Base-by-base conservation (phyloP, 2,329 filamentous ascomycete species). In the Didymella glomerata region DNA sequence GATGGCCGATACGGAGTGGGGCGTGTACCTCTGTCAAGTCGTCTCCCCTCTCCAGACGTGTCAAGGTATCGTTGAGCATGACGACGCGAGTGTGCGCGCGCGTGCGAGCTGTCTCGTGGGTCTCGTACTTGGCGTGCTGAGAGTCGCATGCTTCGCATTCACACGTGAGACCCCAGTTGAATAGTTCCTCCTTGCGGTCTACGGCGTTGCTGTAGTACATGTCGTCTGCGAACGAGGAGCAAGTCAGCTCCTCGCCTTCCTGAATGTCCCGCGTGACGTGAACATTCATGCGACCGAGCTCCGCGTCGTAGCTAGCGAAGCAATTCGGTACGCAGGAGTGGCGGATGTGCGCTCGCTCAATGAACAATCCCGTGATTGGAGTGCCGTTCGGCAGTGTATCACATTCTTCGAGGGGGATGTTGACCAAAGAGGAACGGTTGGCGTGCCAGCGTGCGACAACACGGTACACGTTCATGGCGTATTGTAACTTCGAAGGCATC, bases 301-400 rank as follows among this genome's bases (percentile, higher is more conserved):
- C n/a, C 16, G 38, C 7, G 25, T 68, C 56, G 48, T 48, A 61
- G 28, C 52, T 44, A 1, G 57, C 48, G 30, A 54, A 60, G 59
- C 62, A 64, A 52, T 68, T 68, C 3, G 66, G 66, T 4, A 65
- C 54, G 27, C 66, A 68, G 2, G 61, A 64, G 40, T 68, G 66
- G 14, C 78, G 77, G 36, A 79, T 65, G n/a, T 69, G 64, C 5
- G 66, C 69, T 22, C 72, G 68, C 24, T 69, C 48, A 8, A 72
- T 62, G 62, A 78, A 79, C 7, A 79, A 20, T 0, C 63, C 63
- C 0, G 54, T 49, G 11, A 58, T 48, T 6, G 55, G 62, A 0
- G 41, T 58, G 7, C 51, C 38, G 1, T 16, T 22, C 3, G 49
- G 47, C 0, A 58, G 30, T 0, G 24, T 1, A 4, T 8, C 16